Evolutionary conservation across 1,284 basidiomycete species (phyloP), one percentile per base, ranked within the genome.

Genomic region (Waitea zeae): DNA sequence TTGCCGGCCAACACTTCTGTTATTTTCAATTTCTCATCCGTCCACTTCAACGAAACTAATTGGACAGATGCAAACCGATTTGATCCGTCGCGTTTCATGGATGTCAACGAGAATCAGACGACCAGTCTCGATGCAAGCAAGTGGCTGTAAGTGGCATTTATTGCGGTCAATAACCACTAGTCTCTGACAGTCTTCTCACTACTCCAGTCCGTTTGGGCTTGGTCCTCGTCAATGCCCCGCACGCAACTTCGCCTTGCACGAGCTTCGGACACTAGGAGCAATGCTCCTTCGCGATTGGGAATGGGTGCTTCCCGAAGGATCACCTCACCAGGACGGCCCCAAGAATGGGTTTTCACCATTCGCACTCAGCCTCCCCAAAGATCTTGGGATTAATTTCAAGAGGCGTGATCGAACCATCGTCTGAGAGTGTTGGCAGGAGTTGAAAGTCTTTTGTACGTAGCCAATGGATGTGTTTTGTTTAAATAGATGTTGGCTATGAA

Each of bases 291-390:
- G 42, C 28, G 40, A 49, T 29, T 55, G 46, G 30, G 39, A 47
- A 35, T 53, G 50, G 48, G 39, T 41, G 12, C 42, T 55, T 6
- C 52, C 52, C 9, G 35, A 26, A 6, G 44, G 44, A 18, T 47
- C 48, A n/a, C 34, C 36, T n/a, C 52, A 55, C 35, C 12, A 20
- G 6, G 41, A 46, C 12, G 33, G 20, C 9, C 35, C 49, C 12
- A 42, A 49, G 36, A 53, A 53, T 33, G 51, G 37, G n/a, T 53
- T 53, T 31, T 52, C 52, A 7, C 46, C 49, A 12, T 52, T 52
- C 35, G 49, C 49, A 7, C 42, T 53, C 31, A 48, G 42, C 27
- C 34, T 49, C 2, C 50, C 50, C 20, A 35, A 44, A 17, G 38
- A 48, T 19, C 38, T 49, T 5, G 36, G 45, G 22, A 41, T 49